Conservation (phyloP, 1,284 basidiomycete species). For the Ganoderma lingzhi region DNA sequence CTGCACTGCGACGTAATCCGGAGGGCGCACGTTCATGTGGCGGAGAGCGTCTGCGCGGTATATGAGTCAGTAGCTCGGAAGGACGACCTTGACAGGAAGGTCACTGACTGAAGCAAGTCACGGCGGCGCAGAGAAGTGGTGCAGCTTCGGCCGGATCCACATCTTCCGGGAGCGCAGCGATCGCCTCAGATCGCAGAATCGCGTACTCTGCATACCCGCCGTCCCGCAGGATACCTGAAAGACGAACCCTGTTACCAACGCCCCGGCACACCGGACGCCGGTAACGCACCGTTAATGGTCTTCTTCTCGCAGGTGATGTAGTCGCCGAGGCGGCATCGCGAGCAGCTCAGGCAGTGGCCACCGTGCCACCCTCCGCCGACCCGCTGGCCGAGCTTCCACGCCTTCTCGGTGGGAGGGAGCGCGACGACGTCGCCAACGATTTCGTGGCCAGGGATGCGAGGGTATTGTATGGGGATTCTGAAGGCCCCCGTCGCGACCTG, state of each 20-base stretch:
- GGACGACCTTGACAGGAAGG: background rate
- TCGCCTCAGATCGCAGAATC: conserved; percentile 41
- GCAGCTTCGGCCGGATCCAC: conserved; percentile 79
- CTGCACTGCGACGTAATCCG: conserved; percentile 41
- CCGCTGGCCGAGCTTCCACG: conserved; percentile 38
- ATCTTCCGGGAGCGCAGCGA: conserved; percentile 77
- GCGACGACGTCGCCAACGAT: conserved; percentile 40
- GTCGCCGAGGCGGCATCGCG: conserved; percentile 34
- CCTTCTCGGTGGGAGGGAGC: conserved; percentile 29
- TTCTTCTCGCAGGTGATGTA: conserved; percentile 32
- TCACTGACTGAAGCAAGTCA: conserved; percentile 36
- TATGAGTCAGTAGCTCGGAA: background rate
- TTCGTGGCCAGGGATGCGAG: conserved; percentile 40
- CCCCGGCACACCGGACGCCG: conserved; percentile 30
- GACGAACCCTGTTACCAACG: background rate
- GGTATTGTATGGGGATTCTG: conserved; percentile 23
- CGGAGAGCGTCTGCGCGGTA: conserved; percentile 33
- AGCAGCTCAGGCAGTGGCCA: conserved; percentile 38
- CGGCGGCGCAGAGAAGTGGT: conserved; percentile 80
- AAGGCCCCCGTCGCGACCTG: conserved; percentile 21
- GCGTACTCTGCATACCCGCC: conserved; percentile 33
- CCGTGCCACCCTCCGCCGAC: conserved; percentile 40
- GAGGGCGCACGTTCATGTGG: conserved; percentile 35
- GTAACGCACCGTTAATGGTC: conserved; percentile 36
- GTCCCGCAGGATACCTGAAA: conserved; percentile 28